Conservation (phyloP, 805 yeast genomes). For the Candida rishiriensis region DNA sequence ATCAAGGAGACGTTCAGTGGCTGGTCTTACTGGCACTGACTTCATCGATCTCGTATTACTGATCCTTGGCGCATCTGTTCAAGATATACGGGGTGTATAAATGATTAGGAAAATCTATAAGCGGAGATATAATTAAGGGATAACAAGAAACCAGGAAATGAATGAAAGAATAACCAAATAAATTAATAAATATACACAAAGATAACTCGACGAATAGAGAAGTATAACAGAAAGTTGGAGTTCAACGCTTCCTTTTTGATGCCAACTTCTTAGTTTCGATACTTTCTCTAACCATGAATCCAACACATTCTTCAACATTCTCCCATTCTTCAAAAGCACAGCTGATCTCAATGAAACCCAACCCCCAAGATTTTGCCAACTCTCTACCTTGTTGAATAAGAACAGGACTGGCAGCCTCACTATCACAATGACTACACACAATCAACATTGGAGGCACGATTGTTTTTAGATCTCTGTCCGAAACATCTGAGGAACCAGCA, state of each 20-base stretch:
- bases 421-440: slow-evolving; percentile 59
- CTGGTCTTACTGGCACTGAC: no score
- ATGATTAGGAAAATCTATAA: no score
- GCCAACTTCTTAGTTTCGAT: slow-evolving; percentile 34
- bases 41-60: no score
- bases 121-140: no score
- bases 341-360: slow-evolving; percentile 64
- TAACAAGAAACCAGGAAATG: no score
- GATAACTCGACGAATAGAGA: no score
- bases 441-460: slow-evolving; percentile 63
- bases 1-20: no score
- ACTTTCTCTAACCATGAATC: slow-evolving; percentile 55
- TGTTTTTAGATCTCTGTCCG: not conserved
- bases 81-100: no score
- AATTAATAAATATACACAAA: no score
- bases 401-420: slow-evolving; percentile 55
- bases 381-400: slow-evolving; percentile 53
- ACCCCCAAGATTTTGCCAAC: slow-evolving; percentile 57
- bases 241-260: slow-evolving; percentile 2
- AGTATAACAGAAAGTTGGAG: not conserved
- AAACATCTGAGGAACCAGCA: no score
- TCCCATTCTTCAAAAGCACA: slow-evolving; percentile 37
- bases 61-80: no score
- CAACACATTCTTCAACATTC: slow-evolving; percentile 53
- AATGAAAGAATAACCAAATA: no score